phyloP scores from a whole-genome alignment of 805 yeast genomes.

The Candida vartiovaarae region DNA sequence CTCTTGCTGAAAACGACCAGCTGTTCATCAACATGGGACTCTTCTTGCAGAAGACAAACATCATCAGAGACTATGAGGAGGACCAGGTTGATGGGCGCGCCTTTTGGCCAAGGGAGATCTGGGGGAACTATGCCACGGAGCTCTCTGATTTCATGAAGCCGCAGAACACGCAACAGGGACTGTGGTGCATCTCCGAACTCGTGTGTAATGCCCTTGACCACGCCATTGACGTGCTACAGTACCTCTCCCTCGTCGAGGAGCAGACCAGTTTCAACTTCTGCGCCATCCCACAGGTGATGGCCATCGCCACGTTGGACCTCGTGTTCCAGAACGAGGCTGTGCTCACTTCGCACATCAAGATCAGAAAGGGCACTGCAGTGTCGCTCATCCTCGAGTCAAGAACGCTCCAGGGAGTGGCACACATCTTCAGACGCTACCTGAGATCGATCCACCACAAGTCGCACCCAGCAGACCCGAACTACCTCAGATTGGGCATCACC shows the following conservation, averaged over 20 bases:
- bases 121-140: slow-evolving; percentile 71
- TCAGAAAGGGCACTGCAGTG: slow-evolving; percentile 85
- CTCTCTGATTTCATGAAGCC: slow-evolving; percentile 53
- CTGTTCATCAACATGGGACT: slow-evolving; percentile 86
- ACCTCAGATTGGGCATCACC: slow-evolving; percentile 71
- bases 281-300: slow-evolving; percentile 99
- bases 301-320: slow-evolving; percentile 85
- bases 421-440: slow-evolving; percentile 69
- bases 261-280: slow-evolving; percentile 84
- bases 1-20: slow-evolving; percentile 45
- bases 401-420: slow-evolving; percentile 67
- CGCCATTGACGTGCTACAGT: slow-evolving; percentile 67
- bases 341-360: slow-evolving; percentile 68
- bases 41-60: slow-evolving; percentile 91
- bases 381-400: slow-evolving; percentile 65
- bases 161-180: slow-evolving; percentile 45
- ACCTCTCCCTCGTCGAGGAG: slow-evolving; percentile 70
- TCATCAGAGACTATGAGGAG: slow-evolving; percentile 90
- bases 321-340: slow-evolving; percentile 77
- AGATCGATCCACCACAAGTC: slow-evolving; percentile 74
- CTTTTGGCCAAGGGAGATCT: slow-evolving; percentile 93
- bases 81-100: slow-evolving; percentile 88
- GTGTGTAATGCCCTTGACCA: slow-evolving; percentile 75
- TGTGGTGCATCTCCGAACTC: slow-evolving; percentile 73
- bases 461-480: slow-evolving; percentile 78